These are phyloP conservation scores for Paecilomyces dactylethromorphus DNA, from an alignment of 2,329 filamentous ascomycete genomes.

Conservation along the genomic window DNA sequence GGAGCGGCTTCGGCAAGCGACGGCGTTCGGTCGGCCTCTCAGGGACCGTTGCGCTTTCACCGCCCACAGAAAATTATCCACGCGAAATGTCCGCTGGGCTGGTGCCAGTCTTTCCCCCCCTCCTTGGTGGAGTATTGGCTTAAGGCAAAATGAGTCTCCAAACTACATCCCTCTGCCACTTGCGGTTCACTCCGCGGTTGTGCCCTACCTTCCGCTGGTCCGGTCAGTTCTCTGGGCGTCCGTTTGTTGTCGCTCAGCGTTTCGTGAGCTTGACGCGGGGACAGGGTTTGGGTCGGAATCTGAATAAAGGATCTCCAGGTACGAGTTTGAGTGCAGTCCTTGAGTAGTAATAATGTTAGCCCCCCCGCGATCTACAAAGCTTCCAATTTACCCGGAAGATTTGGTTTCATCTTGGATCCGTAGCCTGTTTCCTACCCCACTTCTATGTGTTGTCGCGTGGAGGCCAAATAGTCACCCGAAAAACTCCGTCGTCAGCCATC, in stretches of 20 bases:
- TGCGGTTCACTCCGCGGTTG: neutral
- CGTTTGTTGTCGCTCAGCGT: neutral
- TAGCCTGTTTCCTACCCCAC: neutral
- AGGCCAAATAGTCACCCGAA: neutral
- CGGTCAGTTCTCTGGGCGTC: neutral
- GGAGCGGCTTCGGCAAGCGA: neutral
- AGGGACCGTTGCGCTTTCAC: neutral
- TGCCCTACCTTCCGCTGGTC: neutral
- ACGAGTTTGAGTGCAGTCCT: neutral
- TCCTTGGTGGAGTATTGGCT: neutral
- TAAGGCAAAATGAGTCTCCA: neutral
- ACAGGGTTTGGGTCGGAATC: neutral
- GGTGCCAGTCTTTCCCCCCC: neutral
- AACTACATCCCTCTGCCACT: neutral
- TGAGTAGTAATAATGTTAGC: neutral
- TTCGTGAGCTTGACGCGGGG: neutral
- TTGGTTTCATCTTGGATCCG: neutral
- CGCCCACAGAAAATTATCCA: neutral
- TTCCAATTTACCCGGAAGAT: neutral
- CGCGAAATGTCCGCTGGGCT: neutral
- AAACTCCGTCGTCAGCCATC: neutral
- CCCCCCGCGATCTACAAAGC: neutral
- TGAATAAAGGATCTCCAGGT: neutral
- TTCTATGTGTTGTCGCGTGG: neutral
- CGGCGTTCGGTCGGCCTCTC: neutral